phyloP scores from a whole-genome alignment of 116 monocot species.

The Papilionanthe hybrid region DNA sequence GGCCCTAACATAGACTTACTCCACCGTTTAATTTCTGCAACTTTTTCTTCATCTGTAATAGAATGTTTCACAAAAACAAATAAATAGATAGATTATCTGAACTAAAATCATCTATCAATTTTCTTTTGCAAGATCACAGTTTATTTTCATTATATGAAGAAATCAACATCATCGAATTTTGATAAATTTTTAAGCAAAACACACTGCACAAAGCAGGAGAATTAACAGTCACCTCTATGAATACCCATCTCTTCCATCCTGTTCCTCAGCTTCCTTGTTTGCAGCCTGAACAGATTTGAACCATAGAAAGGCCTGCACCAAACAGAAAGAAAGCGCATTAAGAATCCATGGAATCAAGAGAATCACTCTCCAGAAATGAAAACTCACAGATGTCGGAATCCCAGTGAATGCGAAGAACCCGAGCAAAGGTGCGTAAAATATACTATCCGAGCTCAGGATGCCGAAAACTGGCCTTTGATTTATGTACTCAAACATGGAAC shows the following conservation, averaged over 20 bases:
- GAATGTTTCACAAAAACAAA: too few relatives aligned
- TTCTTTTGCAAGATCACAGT: too few relatives aligned
- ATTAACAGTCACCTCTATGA: constrained; percentile 15
- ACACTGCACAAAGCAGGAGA: not conserved
- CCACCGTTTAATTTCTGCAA: too few relatives aligned
- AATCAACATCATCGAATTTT: too few relatives aligned
- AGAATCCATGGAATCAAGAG: not conserved
- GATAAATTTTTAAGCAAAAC: not conserved
- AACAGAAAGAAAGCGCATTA: not conserved
- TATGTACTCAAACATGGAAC: constrained; percentile 79
- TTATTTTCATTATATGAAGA: too few relatives aligned
- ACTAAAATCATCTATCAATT: too few relatives aligned
- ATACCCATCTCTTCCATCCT: constrained; percentile 79
- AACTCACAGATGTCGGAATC: constrained; percentile 77
- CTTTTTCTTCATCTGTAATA: too few relatives aligned
- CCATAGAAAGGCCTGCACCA: constrained; percentile 56
- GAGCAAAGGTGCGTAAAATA: constrained; percentile 80
- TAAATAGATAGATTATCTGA: too few relatives aligned
- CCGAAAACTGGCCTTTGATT: constrained; percentile 94
- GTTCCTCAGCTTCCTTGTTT: constrained; percentile 89
- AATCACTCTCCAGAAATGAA: not conserved
- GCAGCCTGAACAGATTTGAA: constrained; percentile 89
- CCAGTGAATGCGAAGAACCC: constrained; percentile 88
- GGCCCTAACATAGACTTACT: too few relatives aligned
- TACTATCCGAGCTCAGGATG: constrained; percentile 54